Evolutionary conservation across 495 filamentous ascomycete genomes (phyloP).

Genomic region (Rhypophila decipiens): DNA sequence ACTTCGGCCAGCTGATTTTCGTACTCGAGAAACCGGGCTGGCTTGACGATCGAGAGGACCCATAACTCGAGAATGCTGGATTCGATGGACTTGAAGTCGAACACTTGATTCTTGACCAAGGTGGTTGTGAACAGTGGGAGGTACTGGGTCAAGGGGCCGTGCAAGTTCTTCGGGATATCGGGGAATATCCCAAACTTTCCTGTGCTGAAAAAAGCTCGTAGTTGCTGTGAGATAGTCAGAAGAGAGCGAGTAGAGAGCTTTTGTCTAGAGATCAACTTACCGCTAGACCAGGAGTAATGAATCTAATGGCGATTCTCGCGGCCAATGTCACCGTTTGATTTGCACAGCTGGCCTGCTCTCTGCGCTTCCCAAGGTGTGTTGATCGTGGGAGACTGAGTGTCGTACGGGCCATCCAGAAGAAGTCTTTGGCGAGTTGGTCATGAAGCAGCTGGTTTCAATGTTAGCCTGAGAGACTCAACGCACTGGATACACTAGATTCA

Average conservation of each 20-base stretch:
- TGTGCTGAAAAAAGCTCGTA: slow-evolving; percentile 32
- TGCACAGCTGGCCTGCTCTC: slow-evolving; percentile 25
- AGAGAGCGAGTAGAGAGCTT: slow-evolving; percentile 1
- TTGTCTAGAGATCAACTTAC: slow-evolving; percentile 10
- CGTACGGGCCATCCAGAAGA: slow-evolving; percentile 37
- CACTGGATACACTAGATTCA: not conserved
- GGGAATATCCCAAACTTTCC: slow-evolving; percentile 36
- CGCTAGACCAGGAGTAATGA: slow-evolving; percentile 33
- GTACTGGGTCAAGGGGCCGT: slow-evolving; percentile 24
- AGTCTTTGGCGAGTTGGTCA: slow-evolving; percentile 29
- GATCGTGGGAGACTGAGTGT: slow-evolving; percentile 17
- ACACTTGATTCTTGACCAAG: slow-evolving; percentile 31
- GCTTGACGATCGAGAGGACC: slow-evolving; percentile 34
- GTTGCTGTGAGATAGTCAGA: slow-evolving; percentile 17
- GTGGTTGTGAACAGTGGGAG: slow-evolving; percentile 35
- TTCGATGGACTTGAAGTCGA: slow-evolving; percentile 34
- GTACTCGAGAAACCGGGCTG: slow-evolving; percentile 25
- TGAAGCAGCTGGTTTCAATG: slow-evolving; percentile 25
- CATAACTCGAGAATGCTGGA: slow-evolving; percentile 30
- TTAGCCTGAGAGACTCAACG: not conserved
- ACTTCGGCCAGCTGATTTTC: slow-evolving; percentile 38
- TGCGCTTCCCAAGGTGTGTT: slow-evolving; percentile 10
- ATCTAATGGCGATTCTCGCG: slow-evolving; percentile 32
- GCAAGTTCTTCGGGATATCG: slow-evolving; percentile 22
- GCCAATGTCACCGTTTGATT: slow-evolving; percentile 33